A percentile compares a stretch with the other conserved stretches of the same genome.
These are phyloP conservation scores for Thermomyces lanuginosus DNA, from an alignment of 2,329 filamentous ascomycete genomes.

Conservation along the genomic window DNA sequence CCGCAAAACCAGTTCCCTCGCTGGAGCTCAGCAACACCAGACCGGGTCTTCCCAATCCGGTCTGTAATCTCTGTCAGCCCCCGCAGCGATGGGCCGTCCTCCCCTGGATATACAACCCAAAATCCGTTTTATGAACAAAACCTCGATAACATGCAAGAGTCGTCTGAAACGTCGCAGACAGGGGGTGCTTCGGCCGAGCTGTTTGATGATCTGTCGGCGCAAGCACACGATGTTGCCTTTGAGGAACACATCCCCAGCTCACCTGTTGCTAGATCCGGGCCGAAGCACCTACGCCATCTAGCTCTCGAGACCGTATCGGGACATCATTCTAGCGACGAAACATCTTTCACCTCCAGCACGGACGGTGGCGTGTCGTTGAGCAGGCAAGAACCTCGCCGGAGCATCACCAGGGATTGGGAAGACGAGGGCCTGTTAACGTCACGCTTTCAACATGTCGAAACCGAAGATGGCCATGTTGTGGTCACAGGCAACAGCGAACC, in stretches of 20 bases:
- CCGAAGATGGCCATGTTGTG: constrained; percentile 62
- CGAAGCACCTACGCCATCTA: constrained; percentile 1
- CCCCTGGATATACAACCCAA: constrained; percentile 1
- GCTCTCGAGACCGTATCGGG: constrained; percentile 9
- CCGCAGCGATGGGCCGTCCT: constrained; percentile 23
- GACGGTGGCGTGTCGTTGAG: constrained; percentile 7
- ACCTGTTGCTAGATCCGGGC: too few species aligned
- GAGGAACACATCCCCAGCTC: neutral
- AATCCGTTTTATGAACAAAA: too few species aligned
- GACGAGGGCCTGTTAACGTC: constrained; percentile 43
- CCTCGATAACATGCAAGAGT: too few species aligned
- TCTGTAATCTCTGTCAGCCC: constrained; percentile 61
- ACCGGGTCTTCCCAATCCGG: constrained; percentile 65
- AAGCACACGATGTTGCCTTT: neutral
- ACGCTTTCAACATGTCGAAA: constrained; percentile 63
- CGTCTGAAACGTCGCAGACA: too few species aligned
- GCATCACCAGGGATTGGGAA: constrained; percentile 25
- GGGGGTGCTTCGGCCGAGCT: too few species aligned
- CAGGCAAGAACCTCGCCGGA: constrained; percentile 8
- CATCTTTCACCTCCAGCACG: constrained; percentile 6
- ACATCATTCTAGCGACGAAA: constrained; percentile 5
- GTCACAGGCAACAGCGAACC: constrained; percentile 61
- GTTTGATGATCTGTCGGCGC: constrained; percentile 1
- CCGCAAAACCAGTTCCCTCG: constrained; percentile 13
- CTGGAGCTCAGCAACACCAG: constrained; percentile 20